Percentiles rank a stretch among this genome's conserved stretches.
phyloP scores from a whole-genome alignment of 257 asterid genomes.

The Solanum pinnatisectum region DNA sequence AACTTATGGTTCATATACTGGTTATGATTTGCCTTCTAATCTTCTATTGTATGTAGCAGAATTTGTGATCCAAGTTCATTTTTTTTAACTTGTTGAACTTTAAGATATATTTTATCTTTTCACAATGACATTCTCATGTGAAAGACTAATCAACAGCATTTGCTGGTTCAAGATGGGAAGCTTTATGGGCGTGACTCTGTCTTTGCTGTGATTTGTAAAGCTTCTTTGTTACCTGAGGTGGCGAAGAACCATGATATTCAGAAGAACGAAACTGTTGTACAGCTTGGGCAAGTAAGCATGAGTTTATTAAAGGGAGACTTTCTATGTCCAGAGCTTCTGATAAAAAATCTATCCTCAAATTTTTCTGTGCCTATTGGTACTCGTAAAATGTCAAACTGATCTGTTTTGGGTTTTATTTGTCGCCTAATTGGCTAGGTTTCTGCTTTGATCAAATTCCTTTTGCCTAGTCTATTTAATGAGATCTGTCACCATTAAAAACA shows the following conservation, averaged over 20 bases:
- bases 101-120: conserved; percentile 2
- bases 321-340: background rate
- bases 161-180: conserved; percentile 95
- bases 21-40: background rate
- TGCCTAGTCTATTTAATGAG: background rate
- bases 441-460: background rate
- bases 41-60: background rate
- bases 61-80: background rate
- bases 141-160: conserved; percentile 58
- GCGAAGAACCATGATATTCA: conserved; percentile 65
- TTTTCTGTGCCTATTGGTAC: background rate
- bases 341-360: background rate
- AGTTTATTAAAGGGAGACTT: background rate
- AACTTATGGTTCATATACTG: background rate
- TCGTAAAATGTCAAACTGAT: background rate
- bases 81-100: background rate
- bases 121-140: conserved; percentile 23
- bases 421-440: background rate
- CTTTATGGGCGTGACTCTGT: conserved; percentile 80
- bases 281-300: conserved; percentile 74
- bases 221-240: conserved; percentile 71
- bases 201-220: conserved; percentile 77
- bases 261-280: conserved; percentile 58
- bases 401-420: conserved; percentile 4
- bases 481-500: background rate